These are phyloP conservation scores for Cucumis hystrix DNA, from an alignment of 306 rosid species.

Conservation along the genomic window DNA sequence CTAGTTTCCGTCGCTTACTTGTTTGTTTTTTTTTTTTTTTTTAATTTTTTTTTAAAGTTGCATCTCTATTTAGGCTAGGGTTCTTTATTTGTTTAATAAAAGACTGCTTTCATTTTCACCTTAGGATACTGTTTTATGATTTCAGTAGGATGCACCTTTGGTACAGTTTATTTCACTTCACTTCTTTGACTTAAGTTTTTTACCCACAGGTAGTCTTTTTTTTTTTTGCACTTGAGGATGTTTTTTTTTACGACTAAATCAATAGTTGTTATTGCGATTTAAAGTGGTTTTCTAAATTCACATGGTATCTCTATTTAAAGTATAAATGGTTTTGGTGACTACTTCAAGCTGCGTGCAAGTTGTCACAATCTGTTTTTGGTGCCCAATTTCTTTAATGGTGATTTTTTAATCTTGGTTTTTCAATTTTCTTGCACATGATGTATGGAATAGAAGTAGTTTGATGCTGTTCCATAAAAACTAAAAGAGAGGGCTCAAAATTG, in stretches of 20 bases:
- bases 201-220: neutral
- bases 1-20: neutral
- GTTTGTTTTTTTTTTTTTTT: neutral
- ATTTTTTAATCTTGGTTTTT: neutral
- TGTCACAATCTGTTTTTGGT: neutral
- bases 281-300: neutral
- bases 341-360: neutral
- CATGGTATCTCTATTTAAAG: neutral
- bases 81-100: neutral
- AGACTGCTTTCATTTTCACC: neutral
- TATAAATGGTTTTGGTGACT: neutral
- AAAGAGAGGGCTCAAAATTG: neutral
- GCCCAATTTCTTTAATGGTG: neutral
- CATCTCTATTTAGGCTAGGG: neutral
- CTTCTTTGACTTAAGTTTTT: neutral
- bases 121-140: neutral
- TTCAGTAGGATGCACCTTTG: neutral
- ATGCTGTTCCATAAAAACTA: neutral
- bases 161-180: neutral
- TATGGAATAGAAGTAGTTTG: neutral
- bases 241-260: neutral
- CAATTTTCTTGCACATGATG: neutral
- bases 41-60: neutral
- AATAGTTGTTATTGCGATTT: neutral
- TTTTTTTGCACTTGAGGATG: neutral